phyloP scores from a whole-genome alignment of 2,329 filamentous ascomycete genomes.

The Gaeumannomyces tritici region DNA sequence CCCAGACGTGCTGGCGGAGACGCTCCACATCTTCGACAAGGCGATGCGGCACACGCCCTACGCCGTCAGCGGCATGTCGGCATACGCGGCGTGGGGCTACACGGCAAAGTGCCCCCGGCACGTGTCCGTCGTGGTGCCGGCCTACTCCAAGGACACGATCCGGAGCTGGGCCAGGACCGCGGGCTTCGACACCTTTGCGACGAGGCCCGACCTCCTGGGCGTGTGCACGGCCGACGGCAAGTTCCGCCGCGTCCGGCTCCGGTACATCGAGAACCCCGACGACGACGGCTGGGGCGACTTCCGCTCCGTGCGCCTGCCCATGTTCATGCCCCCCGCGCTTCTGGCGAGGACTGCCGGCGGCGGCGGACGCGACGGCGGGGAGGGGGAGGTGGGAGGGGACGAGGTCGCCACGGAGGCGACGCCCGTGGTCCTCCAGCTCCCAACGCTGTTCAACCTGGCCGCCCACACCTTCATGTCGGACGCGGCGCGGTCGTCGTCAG shows the following conservation, averaged over 20 bases:
- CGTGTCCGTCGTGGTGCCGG: slow-evolving; percentile 31
- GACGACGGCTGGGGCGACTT: slow-evolving; percentile 19
- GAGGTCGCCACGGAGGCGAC: background rate
- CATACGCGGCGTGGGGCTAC: slow-evolving; percentile 34
- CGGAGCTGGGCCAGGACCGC: slow-evolving; percentile 27
- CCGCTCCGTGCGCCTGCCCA: slow-evolving; percentile 8
- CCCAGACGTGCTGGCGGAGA: slow-evolving; percentile 16
- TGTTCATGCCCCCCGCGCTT: background rate
- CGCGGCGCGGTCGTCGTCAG: background rate
- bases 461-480: slow-evolving; percentile 19
- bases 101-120: slow-evolving; percentile 16
- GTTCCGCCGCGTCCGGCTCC: slow-evolving; percentile 23
- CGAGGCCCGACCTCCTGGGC: slow-evolving; percentile 28
- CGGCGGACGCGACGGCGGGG: too few species aligned
- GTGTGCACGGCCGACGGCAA: slow-evolving; percentile 26
- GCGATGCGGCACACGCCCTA: slow-evolving; percentile 34
- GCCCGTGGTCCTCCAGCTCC: slow-evolving; percentile 21
- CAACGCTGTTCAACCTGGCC: slow-evolving; percentile 22
- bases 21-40: slow-evolving; percentile 28
- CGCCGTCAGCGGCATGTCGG: slow-evolving; percentile 34
- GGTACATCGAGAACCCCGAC: slow-evolving; percentile 18
- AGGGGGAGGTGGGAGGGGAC: background rate
- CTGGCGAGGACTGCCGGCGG: too few species aligned
- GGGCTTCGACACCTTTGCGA: slow-evolving; percentile 19
- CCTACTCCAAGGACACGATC: slow-evolving; percentile 23